A percentile compares a stretch with the other conserved stretches of the same genome.
Evolutionary conservation across 2,329 filamentous ascomycete genomes (phyloP).

Genomic region (Verticillium longisporum): DNA sequence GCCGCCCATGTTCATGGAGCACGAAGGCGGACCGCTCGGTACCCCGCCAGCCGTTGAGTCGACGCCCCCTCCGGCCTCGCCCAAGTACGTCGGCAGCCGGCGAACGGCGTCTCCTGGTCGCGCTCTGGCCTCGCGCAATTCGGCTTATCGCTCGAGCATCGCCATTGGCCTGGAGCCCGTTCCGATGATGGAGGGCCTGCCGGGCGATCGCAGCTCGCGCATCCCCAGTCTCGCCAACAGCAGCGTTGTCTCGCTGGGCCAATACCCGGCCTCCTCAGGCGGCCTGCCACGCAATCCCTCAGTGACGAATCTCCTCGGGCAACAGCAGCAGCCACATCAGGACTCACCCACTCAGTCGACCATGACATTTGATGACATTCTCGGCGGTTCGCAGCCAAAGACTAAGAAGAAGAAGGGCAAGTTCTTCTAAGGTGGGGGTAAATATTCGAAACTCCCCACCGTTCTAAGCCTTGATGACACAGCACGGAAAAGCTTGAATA

Average conservation of each 20-base stretch:
- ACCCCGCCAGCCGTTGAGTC: slow-evolving; percentile 18
- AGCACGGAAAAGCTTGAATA: not conserved
- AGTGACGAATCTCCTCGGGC: slow-evolving; percentile 24
- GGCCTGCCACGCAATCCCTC: slow-evolving; percentile 22
- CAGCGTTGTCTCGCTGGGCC: not conserved
- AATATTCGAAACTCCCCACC: not conserved
- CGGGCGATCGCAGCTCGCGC: slow-evolving; percentile 10
- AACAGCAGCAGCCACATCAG: slow-evolving; percentile 3
- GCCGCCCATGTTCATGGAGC: slow-evolving; percentile 15
- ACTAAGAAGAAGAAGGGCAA: slow-evolving; percentile 28
- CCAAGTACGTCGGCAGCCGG: slow-evolving; percentile 25
- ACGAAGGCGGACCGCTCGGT: slow-evolving; percentile 4
- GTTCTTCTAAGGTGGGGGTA: slow-evolving; percentile 24
- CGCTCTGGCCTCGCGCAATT: slow-evolving; percentile 18
- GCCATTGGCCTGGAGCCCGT: slow-evolving; percentile 36
- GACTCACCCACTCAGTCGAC: slow-evolving; percentile 19
- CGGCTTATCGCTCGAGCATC: slow-evolving; percentile 31
- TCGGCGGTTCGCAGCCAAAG: slow-evolving; percentile 24
- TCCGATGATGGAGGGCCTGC: slow-evolving; percentile 21
- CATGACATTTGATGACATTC: slow-evolving; percentile 43
- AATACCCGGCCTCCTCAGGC: not conserved
- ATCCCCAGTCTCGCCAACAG: slow-evolving; percentile 20
- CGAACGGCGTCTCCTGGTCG: slow-evolving; percentile 32
- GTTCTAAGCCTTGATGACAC: not conserved
- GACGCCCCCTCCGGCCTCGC: slow-evolving; percentile 18